phyloP scores from a whole-genome alignment of 345 rosid species.

The Pistacia integerrima region DNA sequence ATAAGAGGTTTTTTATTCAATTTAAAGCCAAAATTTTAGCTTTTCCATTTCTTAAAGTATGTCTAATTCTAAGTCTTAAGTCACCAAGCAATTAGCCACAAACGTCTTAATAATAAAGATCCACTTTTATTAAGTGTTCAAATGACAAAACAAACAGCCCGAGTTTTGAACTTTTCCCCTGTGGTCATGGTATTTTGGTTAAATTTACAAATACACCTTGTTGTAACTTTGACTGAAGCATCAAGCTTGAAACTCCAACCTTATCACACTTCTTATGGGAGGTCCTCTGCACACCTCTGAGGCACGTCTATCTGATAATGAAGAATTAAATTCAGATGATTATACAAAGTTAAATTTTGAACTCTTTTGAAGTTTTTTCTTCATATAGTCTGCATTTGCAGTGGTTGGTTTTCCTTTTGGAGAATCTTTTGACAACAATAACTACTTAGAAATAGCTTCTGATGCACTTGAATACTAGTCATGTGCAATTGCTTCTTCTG shows the following conservation, averaged over 20 bases:
- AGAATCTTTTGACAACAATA: slow-evolving; percentile 6
- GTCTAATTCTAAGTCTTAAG: too few species aligned
- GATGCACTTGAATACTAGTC: neutral
- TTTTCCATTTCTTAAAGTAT: too few species aligned
- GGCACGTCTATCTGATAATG: neutral
- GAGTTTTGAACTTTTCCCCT: neutral
- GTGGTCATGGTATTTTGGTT: slow-evolving; percentile 5
- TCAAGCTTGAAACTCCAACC: neutral
- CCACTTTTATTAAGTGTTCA: too few species aligned
- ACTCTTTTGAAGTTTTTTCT: neutral
- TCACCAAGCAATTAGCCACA: too few species aligned
- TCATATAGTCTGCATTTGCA: neutral
- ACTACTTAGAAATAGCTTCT: neutral
- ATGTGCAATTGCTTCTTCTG: slow-evolving; percentile 4
- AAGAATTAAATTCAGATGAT: slow-evolving; percentile 6
- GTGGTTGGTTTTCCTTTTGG: neutral
- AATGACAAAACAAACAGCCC: too few species aligned
- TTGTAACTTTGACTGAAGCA: neutral
- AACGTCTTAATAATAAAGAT: too few species aligned
- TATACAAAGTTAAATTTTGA: neutral
- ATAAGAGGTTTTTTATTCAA: too few species aligned
- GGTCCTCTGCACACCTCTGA: neutral
- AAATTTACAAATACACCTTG: neutral
- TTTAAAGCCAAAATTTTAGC: too few species aligned
- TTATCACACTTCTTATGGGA: neutral